Conservation (phyloP, 305 asterid genomes). For the Fraxinus latifolia region DNA sequence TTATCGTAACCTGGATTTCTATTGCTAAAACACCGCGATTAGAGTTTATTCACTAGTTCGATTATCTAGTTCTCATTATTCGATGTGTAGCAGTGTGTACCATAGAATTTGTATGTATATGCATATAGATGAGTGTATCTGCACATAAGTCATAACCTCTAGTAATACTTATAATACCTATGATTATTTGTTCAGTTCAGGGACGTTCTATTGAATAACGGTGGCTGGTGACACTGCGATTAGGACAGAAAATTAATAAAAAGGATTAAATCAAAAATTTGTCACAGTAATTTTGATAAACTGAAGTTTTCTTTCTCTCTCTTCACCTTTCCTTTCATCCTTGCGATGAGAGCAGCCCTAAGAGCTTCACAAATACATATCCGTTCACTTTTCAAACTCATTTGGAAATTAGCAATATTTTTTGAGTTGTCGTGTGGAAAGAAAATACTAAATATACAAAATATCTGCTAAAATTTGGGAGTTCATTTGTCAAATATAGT, state of each 20-base stretch:
- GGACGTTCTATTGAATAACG: conserved; percentile 8
- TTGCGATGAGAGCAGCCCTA: not conserved
- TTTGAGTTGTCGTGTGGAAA: conserved; percentile 7
- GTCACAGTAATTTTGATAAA: not conserved
- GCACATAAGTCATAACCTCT: not conserved
- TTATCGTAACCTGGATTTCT: not conserved
- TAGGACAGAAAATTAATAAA: not conserved
- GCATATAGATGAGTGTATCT: not conserved
- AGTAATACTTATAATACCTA: not conserved
- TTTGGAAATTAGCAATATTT: not conserved
- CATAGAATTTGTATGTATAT: not conserved
- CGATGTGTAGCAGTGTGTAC: not conserved
- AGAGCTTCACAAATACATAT: not conserved
- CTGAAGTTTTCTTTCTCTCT: not conserved
- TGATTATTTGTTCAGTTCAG: conserved; percentile 8
- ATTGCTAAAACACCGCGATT: not conserved
- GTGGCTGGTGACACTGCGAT: conserved; percentile 1
- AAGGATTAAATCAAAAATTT: not conserved
- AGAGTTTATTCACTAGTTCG: not conserved
- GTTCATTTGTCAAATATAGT: not conserved
- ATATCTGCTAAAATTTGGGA: conserved; percentile 1
- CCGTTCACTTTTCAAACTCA: not conserved
- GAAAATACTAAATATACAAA: not conserved
- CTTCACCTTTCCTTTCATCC: not conserved
- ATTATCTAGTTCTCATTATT: conserved; percentile 1